Conservation (phyloP, 805 yeast genomes). For the Saturnispora saitoi region DNA sequence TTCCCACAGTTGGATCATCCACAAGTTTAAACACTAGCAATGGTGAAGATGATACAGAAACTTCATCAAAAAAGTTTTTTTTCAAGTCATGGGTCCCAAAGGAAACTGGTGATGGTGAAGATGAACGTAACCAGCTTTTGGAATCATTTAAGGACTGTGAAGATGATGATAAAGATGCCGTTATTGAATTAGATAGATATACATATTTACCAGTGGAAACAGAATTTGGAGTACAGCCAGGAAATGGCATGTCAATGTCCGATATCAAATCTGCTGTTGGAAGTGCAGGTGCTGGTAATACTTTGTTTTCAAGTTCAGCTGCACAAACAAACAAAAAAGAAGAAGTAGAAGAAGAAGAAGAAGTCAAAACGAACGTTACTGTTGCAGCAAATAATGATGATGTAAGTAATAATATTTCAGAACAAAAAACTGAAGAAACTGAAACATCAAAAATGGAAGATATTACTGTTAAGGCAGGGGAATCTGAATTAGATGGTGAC, state of each 20-base stretch:
- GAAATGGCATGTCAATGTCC: constrained; percentile 28
- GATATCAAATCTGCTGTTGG: constrained; percentile 37
- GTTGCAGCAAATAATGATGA: neutral
- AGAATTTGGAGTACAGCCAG: constrained; percentile 7
- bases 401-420: neutral
- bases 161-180: constrained; percentile 27
- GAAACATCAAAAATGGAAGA: constrained; percentile 26
- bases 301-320: constrained; percentile 26
- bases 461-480: neutral
- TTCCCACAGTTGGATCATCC: neutral
- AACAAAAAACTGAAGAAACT: neutral
- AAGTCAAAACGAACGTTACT: neutral
- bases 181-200: constrained; percentile 30
- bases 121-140: neutral
- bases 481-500: constrained; percentile 1
- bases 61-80: neutral
- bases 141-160: constrained; percentile 17
- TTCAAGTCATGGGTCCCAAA: constrained; percentile 3
- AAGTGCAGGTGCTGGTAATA: constrained; percentile 26
- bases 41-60: neutral
- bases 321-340: constrained; percentile 18
- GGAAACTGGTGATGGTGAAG: neutral
- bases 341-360: neutral
- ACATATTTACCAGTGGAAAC: constrained; percentile 22
- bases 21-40: neutral